These are phyloP conservation scores for Lasiodiplodia citricola DNA, from an alignment of 2,329 filamentous ascomycete species.

Conservation along the genomic window DNA sequence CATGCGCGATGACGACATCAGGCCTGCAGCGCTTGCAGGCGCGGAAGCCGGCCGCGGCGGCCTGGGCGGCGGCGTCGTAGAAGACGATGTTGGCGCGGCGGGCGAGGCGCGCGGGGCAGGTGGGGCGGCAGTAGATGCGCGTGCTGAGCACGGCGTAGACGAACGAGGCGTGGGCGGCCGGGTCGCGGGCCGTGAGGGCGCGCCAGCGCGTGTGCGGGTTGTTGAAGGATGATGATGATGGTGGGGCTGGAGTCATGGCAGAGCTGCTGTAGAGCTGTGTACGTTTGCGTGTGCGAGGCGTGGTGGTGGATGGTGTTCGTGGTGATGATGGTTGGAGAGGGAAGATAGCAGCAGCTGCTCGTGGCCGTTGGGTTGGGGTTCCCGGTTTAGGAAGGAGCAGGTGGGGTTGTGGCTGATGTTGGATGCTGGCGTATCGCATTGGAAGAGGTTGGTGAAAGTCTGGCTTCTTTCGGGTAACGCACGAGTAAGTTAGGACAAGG, in stretches of 20 bases:
- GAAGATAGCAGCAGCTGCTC: no score
- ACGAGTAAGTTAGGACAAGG: not conserved
- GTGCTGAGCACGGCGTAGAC: constrained; percentile 64
- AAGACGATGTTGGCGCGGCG: constrained; percentile 63
- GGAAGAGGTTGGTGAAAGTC: no score
- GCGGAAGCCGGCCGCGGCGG: constrained; percentile 57
- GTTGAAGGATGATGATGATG: constrained; percentile 29
- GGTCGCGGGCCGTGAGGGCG: constrained; percentile 53
- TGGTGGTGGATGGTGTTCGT: no score
- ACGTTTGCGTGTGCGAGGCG: no score
- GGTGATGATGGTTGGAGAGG: not conserved
- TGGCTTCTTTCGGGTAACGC: not conserved
- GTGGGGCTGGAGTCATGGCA: not conserved
- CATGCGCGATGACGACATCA: constrained; percentile 37
- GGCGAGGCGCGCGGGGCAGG: constrained; percentile 65
- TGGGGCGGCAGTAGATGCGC: constrained; percentile 65
- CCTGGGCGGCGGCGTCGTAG: constrained; percentile 53
- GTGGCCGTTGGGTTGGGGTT: not conserved
- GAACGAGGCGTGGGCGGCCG: constrained; percentile 52
- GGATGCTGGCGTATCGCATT: no score
- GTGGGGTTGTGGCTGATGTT: not conserved
- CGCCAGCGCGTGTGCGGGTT: constrained; percentile 43
- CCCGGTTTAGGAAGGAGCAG: not conserved
- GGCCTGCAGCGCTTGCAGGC: constrained; percentile 65
- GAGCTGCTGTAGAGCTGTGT: not conserved